Conservation (phyloP, 1,284 basidiomycete genomes). For the Singerocomus inundabilis region DNA sequence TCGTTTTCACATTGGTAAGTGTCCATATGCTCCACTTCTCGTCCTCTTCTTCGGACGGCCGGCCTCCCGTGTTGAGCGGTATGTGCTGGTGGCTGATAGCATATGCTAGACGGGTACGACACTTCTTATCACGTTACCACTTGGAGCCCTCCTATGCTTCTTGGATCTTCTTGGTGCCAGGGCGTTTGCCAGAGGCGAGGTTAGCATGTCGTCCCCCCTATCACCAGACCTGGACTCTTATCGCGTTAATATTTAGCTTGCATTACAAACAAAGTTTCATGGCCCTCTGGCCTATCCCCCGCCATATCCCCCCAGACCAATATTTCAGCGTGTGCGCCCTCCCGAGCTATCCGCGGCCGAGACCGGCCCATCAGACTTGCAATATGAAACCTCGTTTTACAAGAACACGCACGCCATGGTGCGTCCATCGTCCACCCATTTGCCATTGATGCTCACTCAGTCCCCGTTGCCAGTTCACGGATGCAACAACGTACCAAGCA, state of each 20-base stretch:
- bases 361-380: constrained; percentile 35
- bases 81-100: constrained; percentile 18
- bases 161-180: constrained; percentile 71
- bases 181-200: constrained; percentile 67
- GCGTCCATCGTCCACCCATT: constrained; percentile 19
- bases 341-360: constrained; percentile 52
- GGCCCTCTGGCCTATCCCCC: constrained; percentile 56
- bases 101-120: constrained; percentile 64
- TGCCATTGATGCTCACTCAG: constrained; percentile 8
- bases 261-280: constrained; percentile 69
- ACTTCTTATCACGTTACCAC: constrained; percentile 67
- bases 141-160: constrained; percentile 77
- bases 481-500: constrained; percentile 74
- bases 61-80: constrained; percentile 5
- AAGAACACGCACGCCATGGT: constrained; percentile 79
- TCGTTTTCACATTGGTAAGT: constrained; percentile 74
- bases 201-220: constrained; percentile 29
- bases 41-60: constrained; percentile 2
- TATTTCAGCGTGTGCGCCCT: constrained; percentile 61
- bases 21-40: not conserved
- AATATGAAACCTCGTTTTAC: constrained; percentile 67
- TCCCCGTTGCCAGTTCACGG: constrained; percentile 57
- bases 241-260: constrained; percentile 42
- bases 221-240: constrained; percentile 4
- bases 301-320: constrained; percentile 61